Percentiles rank a stretch among this genome's conserved stretches.
phyloP scores from a whole-genome alignment of 306 rosid species.

The Ziziphus jujuba region DNA sequence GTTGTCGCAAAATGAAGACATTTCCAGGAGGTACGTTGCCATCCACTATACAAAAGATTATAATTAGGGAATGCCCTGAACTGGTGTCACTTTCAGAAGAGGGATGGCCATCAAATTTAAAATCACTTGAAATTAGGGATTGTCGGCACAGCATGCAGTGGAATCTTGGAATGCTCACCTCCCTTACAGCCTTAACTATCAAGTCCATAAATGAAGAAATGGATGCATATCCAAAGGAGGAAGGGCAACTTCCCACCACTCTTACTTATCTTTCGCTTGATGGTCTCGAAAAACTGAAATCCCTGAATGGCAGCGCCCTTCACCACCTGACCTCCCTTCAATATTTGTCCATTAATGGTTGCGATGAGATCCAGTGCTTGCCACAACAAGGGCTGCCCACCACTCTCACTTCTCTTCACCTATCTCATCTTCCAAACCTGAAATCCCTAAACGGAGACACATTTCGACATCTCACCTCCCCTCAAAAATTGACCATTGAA shows the following conservation, averaged over 20 bases:
- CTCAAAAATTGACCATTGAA: not conserved
- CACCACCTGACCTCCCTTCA: not conserved
- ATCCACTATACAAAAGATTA: not conserved
- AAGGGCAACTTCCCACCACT: slow-evolving; percentile 1
- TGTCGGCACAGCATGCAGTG: not conserved
- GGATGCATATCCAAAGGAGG: slow-evolving; percentile 15
- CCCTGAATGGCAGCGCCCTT: too few relatives aligned
- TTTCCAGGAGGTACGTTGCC: not conserved
- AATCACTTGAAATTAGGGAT: not conserved
- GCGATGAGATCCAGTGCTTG: too few relatives aligned
- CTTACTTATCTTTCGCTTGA: not conserved
- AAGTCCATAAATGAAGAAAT: not conserved
- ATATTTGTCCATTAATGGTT: too few relatives aligned
- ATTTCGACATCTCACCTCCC: not conserved
- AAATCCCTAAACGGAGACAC: too few relatives aligned
- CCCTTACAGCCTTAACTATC: too few relatives aligned
- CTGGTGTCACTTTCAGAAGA: slow-evolving; percentile 9
- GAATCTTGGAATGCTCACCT: too few relatives aligned
- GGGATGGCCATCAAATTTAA: not conserved
- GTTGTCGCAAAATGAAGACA: too few relatives aligned
- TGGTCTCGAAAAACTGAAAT: too few relatives aligned
- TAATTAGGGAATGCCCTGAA: not conserved
- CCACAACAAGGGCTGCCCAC: slow-evolving; percentile 9
- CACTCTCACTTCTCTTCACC: not conserved
- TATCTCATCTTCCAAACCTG: not conserved